A percentile compares a stretch with the other conserved stretches of the same genome.
Evolutionary conservation across 164 flowering plant species (phyloP).

Genomic region (Cinnamomum micranthum): DNA sequence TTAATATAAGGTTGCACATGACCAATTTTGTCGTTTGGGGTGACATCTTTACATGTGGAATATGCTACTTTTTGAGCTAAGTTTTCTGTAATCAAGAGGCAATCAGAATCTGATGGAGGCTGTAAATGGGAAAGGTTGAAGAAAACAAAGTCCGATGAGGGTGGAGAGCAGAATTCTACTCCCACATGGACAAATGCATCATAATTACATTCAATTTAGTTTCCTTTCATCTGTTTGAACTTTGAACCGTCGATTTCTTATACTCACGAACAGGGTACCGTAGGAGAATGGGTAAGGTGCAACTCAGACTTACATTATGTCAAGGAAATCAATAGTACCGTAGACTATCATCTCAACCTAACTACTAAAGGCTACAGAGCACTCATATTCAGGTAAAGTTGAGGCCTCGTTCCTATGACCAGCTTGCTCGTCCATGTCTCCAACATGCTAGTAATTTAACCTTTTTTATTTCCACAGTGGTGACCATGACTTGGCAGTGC

Average conservation of each 20-base stretch:
- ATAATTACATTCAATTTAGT: background rate
- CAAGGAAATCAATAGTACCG: background rate
- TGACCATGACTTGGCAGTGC: constrained; percentile 45
- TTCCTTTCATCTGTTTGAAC: background rate
- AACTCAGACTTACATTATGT: background rate
- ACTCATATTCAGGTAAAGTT: constrained; percentile 10
- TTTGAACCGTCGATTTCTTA: background rate
- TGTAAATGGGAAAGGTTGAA: background rate
- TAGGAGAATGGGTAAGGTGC: constrained; percentile 9
- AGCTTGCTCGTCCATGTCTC: background rate
- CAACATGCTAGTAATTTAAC: background rate
- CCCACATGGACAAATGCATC: background rate
- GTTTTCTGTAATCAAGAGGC: background rate
- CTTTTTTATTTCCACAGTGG: constrained; percentile 29
- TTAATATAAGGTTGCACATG: too few species aligned
- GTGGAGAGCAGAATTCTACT: background rate
- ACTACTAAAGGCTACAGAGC: constrained; percentile 9
- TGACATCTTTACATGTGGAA: background rate
- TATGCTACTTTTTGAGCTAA: too few species aligned
- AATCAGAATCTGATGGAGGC: background rate
- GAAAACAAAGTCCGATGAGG: background rate
- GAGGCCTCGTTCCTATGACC: background rate
- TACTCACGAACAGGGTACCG: background rate
- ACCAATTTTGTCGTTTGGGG: background rate
- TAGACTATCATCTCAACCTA: constrained; percentile 6